Evolutionary conservation across 257 asterid genomes (phyloP).

Genomic region (Paulownia fortunei): DNA sequence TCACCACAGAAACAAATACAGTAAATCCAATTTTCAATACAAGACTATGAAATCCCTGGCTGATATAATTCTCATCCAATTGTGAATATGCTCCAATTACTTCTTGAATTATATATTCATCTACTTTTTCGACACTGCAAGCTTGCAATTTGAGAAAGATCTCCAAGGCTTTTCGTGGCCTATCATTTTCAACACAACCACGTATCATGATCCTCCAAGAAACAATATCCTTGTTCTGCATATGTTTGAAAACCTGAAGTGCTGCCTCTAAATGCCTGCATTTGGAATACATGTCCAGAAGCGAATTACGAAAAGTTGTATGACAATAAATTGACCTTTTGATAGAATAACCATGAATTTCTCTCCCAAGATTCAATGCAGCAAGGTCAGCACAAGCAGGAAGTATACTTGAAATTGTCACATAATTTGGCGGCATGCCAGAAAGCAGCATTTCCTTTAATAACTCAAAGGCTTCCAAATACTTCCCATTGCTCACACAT

Average conservation of each 20-base stretch:
- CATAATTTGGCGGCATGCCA: constrained; percentile 62
- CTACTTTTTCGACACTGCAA: constrained; percentile 44
- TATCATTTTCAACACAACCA: constrained; percentile 55
- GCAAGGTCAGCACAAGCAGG: constrained; percentile 73
- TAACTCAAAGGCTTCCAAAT: constrained; percentile 53
- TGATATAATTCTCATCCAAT: constrained; percentile 38
- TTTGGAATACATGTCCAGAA: constrained; percentile 70
- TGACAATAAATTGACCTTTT: constrained; percentile 41
- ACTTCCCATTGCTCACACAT: constrained; percentile 54
- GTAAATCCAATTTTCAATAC: constrained; percentile 59
- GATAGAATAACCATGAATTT: constrained; percentile 70
- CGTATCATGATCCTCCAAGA: constrained; percentile 77
- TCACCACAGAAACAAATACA: constrained; percentile 45
- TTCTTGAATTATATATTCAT: constrained; percentile 55
- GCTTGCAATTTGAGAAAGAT: constrained; percentile 55
- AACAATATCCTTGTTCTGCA: constrained; percentile 64
- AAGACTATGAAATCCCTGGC: constrained; percentile 61
- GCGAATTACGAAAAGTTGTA: constrained; percentile 55
- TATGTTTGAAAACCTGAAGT: constrained; percentile 47
- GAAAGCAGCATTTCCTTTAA: constrained; percentile 54
- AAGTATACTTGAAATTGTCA: constrained; percentile 59
- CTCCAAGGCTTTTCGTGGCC: constrained; percentile 48
- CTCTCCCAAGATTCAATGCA: constrained; percentile 60
- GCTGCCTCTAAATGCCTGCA: constrained; percentile 59
- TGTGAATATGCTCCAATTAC: constrained; percentile 56